Base-by-base conservation (phyloP, 495 filamentous ascomycete genomes). In the Podospora anserina region DNA sequence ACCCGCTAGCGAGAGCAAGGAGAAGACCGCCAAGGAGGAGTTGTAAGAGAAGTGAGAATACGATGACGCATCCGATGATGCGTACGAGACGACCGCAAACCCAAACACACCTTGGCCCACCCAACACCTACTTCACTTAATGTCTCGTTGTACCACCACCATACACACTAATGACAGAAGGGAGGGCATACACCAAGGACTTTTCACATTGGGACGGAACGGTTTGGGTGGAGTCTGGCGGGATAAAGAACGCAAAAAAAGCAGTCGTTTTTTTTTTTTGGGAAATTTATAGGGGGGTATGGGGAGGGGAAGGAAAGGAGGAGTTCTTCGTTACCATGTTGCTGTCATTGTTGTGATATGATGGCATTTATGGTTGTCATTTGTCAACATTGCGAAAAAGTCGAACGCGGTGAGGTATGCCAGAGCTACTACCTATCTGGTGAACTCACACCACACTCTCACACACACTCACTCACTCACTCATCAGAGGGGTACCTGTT, bases 1-100 rank as follows among this genome's bases (percentile, higher is more conserved):
- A 79, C 92, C 91, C 23, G 91, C 89, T 32, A 92, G 89, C 70
- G 90, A 93, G 77, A 86, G 82, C n/a, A 88, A 89, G 69, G 90
- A 90, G 76, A 90, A 90, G 6, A 83, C 81, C 3, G 72, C 61
- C 55, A 71, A 70, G 61, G 49, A 32, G 30, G 71, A 71, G 63
- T 11, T 39, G 26, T 44, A 30, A 32, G 32, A 15, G 30, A 19
- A 16, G 18, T 9, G 20, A 63, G 11, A 11, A 63, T 27, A 44
- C 18, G 18, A 71, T 53, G 18, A 71, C 30, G 66, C 65, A 62
- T 65, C 61, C 16, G 5, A 30, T 32, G 60, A 44, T 49, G 39
- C 39, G 5, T 13, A 28, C 57, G 20, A 28, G 57, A 23, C 27
- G n/a, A 15, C 26, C 60, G 32, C 20, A 7, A 26, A 32, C 60